Conservation (phyloP, 306 rosid genomes). For the apple (Malus domestica) region DNA sequence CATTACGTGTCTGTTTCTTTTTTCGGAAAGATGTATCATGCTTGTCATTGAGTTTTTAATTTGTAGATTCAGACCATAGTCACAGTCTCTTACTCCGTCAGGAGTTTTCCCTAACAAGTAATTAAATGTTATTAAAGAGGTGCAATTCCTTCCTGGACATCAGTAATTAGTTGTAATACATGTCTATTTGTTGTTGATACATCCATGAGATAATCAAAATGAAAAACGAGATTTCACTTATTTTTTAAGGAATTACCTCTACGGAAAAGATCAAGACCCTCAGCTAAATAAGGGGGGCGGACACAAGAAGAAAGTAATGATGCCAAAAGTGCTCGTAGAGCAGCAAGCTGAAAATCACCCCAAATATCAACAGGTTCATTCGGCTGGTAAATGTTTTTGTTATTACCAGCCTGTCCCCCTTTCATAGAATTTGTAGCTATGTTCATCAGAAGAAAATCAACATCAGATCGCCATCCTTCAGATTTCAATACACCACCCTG, state of each 20-base stretch:
- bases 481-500: slow-evolving; percentile 70
- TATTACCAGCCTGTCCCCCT: slow-evolving; percentile 41
- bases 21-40: background rate
- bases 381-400: slow-evolving; percentile 31
- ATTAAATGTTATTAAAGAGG: background rate
- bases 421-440: slow-evolving; percentile 42
- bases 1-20: background rate
- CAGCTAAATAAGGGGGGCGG: slow-evolving; percentile 56
- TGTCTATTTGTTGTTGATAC: background rate
- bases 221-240: background rate
- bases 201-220: background rate
- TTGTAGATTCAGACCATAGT: background rate
- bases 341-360: slow-evolving; percentile 68
- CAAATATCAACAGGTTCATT: slow-evolving; percentile 32
- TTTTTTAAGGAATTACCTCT: slow-evolving; percentile 46
- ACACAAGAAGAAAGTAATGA: slow-evolving; percentile 59
- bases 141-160: background rate
- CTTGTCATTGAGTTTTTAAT: background rate
- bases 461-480: slow-evolving; percentile 53
- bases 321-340: slow-evolving; percentile 67
- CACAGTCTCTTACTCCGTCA: background rate
- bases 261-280: slow-evolving; percentile 78
- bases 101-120: background rate
- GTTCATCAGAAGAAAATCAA: slow-evolving; percentile 54
- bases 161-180: background rate